Evolutionary conservation across 495 filamentous ascomycete genomes (phyloP), one percentile per base, ranked within the genome.

Genomic region (Lineolata rhizophorae): DNA sequence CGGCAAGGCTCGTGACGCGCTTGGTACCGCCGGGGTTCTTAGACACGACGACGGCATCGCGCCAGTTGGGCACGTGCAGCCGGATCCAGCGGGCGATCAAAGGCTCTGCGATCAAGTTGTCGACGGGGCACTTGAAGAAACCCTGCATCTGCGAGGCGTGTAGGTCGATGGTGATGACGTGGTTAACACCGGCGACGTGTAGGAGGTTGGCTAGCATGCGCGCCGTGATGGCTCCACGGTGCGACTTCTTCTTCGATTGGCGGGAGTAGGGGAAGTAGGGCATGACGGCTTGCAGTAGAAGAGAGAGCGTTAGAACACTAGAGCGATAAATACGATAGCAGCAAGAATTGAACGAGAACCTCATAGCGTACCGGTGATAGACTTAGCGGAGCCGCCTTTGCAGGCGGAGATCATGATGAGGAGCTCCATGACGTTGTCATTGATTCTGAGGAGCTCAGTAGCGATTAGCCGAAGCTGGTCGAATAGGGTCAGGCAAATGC

Each of bases 231-330:
- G 87, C 82, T 19, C 90, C 87, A 39, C 87, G 67, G 46, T 95
- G 87, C 31, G 80, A 82, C 59, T 95, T 97, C 65, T 93, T 94
- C 65, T 97, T 97, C 27, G 84, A 94, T 56, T 97, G 87, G 31
- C 90, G 79, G 40, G 82, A 93, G 55, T 97, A 97, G 14, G 87
- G 90, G 49, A 95, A 97, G 58, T 97, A 97, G 42, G 87, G 87
- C 57, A 97, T 72, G 48, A 97, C 87, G 51, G 87, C 87, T 93
- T n/a, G n/a, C n/a, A n/a, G n/a, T n/a, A n/a, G n/a, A n/a, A n/a
- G n/a, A n/a, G n/a, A n/a, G n/a, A n/a, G n/a, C n/a, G n/a, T n/a
- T n/a, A n/a, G n/a, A n/a, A n/a, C n/a, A n/a, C n/a, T n/a, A n/a
- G n/a, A n/a, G 40, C 15, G n/a, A 27, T 4, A 27, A 20, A 44